phyloP scores from a whole-genome alignment of 2,329 filamentous ascomycete species.

The Thielaviopsis populi region DNA sequence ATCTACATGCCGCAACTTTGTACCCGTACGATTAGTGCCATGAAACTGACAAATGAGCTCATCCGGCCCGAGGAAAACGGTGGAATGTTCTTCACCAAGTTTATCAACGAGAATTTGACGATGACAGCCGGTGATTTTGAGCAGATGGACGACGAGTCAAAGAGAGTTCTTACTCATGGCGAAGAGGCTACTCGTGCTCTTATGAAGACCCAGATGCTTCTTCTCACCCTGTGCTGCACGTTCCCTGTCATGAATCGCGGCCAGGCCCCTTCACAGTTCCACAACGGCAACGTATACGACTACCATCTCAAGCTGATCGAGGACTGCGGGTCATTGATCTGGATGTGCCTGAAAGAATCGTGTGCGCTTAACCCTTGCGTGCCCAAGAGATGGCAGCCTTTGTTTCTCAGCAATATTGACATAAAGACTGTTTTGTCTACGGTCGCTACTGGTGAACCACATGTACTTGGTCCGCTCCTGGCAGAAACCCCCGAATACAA shows the following conservation, averaged over 20 bases:
- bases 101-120: slow-evolving; percentile 35
- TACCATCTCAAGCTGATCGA: slow-evolving; percentile 62
- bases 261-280: slow-evolving; percentile 32
- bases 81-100: slow-evolving; percentile 56
- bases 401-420: slow-evolving; percentile 19
- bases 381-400: slow-evolving; percentile 48
- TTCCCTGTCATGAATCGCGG: slow-evolving; percentile 8
- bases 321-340: slow-evolving; percentile 61
- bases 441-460: slow-evolving; percentile 5
- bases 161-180: slow-evolving; percentile 42
- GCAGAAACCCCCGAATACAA: slow-evolving; percentile 12
- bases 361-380: slow-evolving; percentile 59
- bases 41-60: slow-evolving; percentile 54
- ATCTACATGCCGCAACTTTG: slow-evolving; percentile 70
- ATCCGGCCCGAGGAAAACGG: slow-evolving; percentile 33
- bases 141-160: slow-evolving; percentile 25
- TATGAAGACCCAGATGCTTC: slow-evolving; percentile 59
- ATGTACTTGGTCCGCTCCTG: slow-evolving; percentile 1
- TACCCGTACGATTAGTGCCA: slow-evolving; percentile 52
- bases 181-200: slow-evolving; percentile 67
- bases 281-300: slow-evolving; percentile 68
- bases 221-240: slow-evolving; percentile 23
- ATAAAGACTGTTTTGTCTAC: slow-evolving; percentile 3
- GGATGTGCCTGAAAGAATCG: slow-evolving; percentile 73
- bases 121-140: slow-evolving; percentile 24